Evolutionary conservation across 345 rosid species (phyloP).

Genomic region (Bruguiera sexangula): DNA sequence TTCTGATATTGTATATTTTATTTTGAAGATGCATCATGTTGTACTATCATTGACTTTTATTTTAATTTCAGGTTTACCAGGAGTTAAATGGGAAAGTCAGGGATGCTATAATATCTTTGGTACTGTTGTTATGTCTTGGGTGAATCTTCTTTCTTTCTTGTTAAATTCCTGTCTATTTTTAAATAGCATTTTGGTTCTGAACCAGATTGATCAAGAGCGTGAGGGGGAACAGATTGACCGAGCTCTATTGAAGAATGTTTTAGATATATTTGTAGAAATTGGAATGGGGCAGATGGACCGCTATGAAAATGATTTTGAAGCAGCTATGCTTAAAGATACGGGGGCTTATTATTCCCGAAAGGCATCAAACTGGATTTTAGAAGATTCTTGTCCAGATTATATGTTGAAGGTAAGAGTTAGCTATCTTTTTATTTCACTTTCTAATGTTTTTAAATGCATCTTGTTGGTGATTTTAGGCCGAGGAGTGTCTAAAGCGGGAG

Average conservation of each 20-base stretch:
- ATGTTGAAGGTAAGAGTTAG: constrained; percentile 35
- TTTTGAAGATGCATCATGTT: neutral
- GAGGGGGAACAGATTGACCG: constrained; percentile 45
- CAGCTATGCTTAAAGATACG: constrained; percentile 33
- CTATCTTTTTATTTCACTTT: neutral
- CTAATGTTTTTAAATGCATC: neutral
- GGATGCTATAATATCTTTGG: constrained; percentile 37
- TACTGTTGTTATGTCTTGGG: constrained; percentile 3
- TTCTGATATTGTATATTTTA: neutral
- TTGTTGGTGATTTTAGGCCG: constrained; percentile 23
- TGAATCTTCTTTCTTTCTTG: neutral
- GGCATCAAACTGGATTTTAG: constrained; percentile 44
- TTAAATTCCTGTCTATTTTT: neutral
- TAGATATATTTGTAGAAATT: constrained; percentile 35
- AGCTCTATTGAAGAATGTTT: constrained; percentile 41
- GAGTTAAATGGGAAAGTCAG: constrained; percentile 26
- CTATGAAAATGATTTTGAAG: constrained; percentile 41
- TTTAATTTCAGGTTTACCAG: constrained; percentile 33
- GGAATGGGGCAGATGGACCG: constrained; percentile 28
- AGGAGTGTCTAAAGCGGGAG: constrained; percentile 39
- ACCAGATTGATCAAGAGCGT: constrained; percentile 44
- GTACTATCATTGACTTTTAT: neutral
- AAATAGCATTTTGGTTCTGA: neutral
- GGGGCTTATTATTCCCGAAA: constrained; percentile 38
- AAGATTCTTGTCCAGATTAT: constrained; percentile 42